phyloP scores from a whole-genome alignment of 169 alveolate species.

The Eimeria tenella region DNA sequence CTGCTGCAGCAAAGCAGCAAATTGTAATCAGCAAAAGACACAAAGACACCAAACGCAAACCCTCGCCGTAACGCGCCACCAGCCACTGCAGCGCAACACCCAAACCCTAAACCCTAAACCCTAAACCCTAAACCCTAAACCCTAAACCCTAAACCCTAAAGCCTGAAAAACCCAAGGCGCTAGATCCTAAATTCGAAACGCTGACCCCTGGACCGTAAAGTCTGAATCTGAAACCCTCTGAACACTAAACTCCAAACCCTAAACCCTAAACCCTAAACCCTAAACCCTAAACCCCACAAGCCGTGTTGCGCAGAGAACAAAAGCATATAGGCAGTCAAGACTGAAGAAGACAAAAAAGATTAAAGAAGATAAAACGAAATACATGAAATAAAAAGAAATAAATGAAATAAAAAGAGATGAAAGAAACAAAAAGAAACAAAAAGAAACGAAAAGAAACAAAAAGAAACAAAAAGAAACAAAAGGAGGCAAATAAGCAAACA shows the following conservation, averaged over 20 bases:
- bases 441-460: too few species aligned
- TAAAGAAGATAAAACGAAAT: constrained; percentile 81
- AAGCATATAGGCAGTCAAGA: not conserved
- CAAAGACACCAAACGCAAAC: not conserved
- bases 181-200: not conserved
- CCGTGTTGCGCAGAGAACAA: not conserved
- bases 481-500: too few species aligned
- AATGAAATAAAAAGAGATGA: constrained; percentile 91
- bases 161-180: not conserved
- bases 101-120: not conserved
- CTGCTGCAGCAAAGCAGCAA: not conserved
- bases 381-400: constrained; percentile 90
- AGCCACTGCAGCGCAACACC: not conserved
- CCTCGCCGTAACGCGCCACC: not conserved
- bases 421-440: constrained; percentile 86
- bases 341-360: not conserved
- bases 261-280: constrained; percentile 14
- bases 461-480: too few species aligned
- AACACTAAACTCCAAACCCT: not conserved
- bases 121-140: not conserved
- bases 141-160: constrained; percentile 13
- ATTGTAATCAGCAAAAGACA: not conserved
- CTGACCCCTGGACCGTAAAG: constrained; percentile 57
- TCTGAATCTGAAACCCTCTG: not conserved
- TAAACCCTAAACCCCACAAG: not conserved